Evolutionary conservation across 2,329 filamentous ascomycete genomes (phyloP), one percentile per base, ranked within the genome.

Genomic region (Plenodomus biglobosus): DNA sequence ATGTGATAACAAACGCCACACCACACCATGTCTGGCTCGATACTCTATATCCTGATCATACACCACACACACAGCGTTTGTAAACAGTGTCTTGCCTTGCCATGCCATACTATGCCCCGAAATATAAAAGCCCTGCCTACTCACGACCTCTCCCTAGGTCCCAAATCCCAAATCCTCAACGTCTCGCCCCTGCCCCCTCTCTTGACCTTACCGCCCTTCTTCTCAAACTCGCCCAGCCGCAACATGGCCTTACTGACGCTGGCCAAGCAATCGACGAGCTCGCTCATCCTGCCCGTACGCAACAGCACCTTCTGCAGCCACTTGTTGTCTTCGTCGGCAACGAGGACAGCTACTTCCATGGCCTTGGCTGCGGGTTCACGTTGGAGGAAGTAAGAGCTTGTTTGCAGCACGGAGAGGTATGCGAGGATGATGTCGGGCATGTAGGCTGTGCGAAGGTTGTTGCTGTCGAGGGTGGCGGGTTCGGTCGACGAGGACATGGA

Each of bases 341-440:
- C 81, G 2, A 85, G 69, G 1, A 85, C 84, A 1, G 90, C 86
- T 15, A 99, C 77, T 50, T 96, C 89, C 88, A 99, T 92, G 62
- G 86, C 88, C 65, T 92, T 85, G 20, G 94, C 80, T 16, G 95
- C 78, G 56, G 87, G 82, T 49, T 92, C 88, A 37, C 90, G 85
- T 38, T 85, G 86, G 37, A 95, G 76, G 40, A 83, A 80, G 39
- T 84, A 85, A 3, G 90, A 90, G 0, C 88, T 87, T 64, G 87
- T 88, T 68, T 95, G 88, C 41, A 97, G 76, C 1, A 88, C 85
- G 61, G 83, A 86, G 66, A 94, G 84, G 69, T 94, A 96, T 2
- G 88, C 89, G 41, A 99, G 80, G 36, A 96, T 78, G 16, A 89
- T 82, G 68, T 96, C 91, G 1, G 94, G 92, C 2, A 99, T 79